Evolutionary conservation across 225 moss, liverwort and hornwort species (phyloP), one percentile per base, ranked within the genome.

Genomic region (Marchantia polymorpha): DNA sequence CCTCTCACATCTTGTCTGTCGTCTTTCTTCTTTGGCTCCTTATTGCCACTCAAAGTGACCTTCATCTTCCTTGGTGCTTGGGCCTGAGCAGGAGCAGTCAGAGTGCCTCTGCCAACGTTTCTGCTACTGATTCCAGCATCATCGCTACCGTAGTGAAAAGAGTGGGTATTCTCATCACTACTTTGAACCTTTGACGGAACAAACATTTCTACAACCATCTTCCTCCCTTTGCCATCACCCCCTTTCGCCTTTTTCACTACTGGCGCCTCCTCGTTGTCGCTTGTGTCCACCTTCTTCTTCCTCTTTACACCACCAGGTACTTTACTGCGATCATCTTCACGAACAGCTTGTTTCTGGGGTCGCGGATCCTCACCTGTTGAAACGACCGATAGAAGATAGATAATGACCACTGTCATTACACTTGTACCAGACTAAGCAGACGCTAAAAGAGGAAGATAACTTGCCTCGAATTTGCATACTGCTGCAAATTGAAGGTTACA

Each of bases 351-450:
- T 74, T 91, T 93, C 85, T 89, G 89, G 65, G 84, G 85, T 64
- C 87, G 90, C 20, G 76, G 75, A 60, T 90, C 94, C 79, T 96
- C 94, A 81, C 90, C 96, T 96, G 86, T 69, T 79, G 7, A 51
- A 71, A 76, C 39, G 3, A 39, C 39, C 39, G 39, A 39, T 39
- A 39, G 39, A 39, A 5, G 39, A 39, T 39, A 39, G 5, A 39
- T 39, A 39, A 39, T 39, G 39, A 39, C 39, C 39, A 39, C 39
- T 39, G 39, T 39, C 39, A 39, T 2, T 2, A 39, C 39, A 39
- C 39, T 39, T 2, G 39, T 39, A 39, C 39, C n/a, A n/a, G n/a
- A n/a, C n/a, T n/a, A n/a, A n/a, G n/a, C n/a, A n/a, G n/a, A n/a
- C n/a, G n/a, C n/a, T n/a, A n/a, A n/a, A n/a, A n/a, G n/a, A n/a